Evolutionary conservation across 2,329 filamentous ascomycete species (phyloP).

Genomic region (Colletotrichum eremochloae): DNA sequence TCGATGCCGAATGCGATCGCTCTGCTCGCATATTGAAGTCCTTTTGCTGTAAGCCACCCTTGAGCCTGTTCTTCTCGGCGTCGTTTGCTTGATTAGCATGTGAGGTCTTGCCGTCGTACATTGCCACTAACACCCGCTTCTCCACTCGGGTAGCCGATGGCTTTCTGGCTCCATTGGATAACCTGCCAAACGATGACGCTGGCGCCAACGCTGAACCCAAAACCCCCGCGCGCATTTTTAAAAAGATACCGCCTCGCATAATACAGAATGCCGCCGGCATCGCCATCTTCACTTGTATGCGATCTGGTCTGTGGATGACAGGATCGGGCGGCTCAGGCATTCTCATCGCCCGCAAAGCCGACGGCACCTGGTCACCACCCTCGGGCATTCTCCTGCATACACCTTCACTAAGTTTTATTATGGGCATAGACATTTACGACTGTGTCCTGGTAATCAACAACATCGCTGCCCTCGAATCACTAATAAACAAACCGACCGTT

Average conservation of each 20-base stretch:
- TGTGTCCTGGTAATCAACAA: conserved; percentile 95
- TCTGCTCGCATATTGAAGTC: conserved; percentile 89
- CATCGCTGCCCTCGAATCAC: conserved; percentile 81
- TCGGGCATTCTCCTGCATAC: conserved; percentile 94
- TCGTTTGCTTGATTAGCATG: background rate
- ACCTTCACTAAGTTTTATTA: conserved; percentile 87
- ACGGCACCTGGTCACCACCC: conserved; percentile 91
- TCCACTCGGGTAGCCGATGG: conserved; percentile 62
- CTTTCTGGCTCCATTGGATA: conserved; percentile 63
- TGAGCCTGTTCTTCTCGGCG: too few species aligned
- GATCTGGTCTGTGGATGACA: conserved; percentile 90
- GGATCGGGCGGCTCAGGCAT: conserved; percentile 92
- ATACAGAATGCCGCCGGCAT: conserved; percentile 91
- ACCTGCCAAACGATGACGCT: conserved; percentile 47
- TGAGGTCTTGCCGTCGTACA: conserved; percentile 3
- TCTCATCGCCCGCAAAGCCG: conserved; percentile 84
- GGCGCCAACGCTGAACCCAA: conserved; percentile 55
- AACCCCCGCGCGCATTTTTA: conserved; percentile 68
- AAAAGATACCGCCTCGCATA: conserved; percentile 88
- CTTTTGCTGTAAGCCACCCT: conserved; percentile 79
- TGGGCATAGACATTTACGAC: conserved; percentile 95
- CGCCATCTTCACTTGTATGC: conserved; percentile 96
- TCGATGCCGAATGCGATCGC: conserved; percentile 93
- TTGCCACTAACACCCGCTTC: conserved; percentile 38
- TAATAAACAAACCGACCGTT: conserved; percentile 81